Evolutionary conservation across 1,284 basidiomycete species (phyloP).

Genomic region (Prillingera fragicola): DNA sequence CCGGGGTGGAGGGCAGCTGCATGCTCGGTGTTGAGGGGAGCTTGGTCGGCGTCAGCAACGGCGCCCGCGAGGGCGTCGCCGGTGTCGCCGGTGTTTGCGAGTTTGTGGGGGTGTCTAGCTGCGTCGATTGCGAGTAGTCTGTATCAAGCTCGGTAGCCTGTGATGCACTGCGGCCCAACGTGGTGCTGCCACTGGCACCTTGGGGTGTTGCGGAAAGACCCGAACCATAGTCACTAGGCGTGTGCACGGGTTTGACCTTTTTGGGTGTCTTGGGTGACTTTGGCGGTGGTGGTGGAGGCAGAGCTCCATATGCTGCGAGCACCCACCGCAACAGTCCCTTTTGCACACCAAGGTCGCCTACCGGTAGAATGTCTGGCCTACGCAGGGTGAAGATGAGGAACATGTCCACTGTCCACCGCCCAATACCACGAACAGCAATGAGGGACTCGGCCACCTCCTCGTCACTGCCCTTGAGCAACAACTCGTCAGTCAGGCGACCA

Average conservation of each 20-base stretch:
- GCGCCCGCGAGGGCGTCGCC: neutral
- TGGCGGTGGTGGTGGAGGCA: slow-evolving; percentile 17
- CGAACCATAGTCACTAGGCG: neutral
- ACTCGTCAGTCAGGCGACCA: slow-evolving; percentile 66
- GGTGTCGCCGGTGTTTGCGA: neutral
- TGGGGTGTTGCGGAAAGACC: neutral
- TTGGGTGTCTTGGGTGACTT: slow-evolving; percentile 50
- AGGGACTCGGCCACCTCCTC: slow-evolving; percentile 69
- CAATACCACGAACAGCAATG: slow-evolving; percentile 72
- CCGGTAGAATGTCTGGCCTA: slow-evolving; percentile 73
- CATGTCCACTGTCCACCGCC: slow-evolving; percentile 69
- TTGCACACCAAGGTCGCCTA: slow-evolving; percentile 76
- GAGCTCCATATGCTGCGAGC: slow-evolving; percentile 56
- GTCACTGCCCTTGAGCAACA: slow-evolving; percentile 64
- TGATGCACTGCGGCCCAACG: too few relatives aligned
- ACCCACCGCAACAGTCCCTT: slow-evolving; percentile 72
- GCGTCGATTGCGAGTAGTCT: neutral
- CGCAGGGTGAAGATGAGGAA: slow-evolving; percentile 81
- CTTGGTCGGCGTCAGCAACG: neutral
- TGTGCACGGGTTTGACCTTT: slow-evolving; percentile 21
- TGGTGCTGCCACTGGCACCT: slow-evolving; percentile 17
- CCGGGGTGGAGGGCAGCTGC: slow-evolving; percentile 2
- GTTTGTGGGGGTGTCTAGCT: neutral
- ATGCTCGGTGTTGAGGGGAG: neutral
- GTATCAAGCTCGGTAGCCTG: too few relatives aligned